phyloP scores from a whole-genome alignment of 2,329 filamentous ascomycete species.

The Colletotrichum shisoi region DNA sequence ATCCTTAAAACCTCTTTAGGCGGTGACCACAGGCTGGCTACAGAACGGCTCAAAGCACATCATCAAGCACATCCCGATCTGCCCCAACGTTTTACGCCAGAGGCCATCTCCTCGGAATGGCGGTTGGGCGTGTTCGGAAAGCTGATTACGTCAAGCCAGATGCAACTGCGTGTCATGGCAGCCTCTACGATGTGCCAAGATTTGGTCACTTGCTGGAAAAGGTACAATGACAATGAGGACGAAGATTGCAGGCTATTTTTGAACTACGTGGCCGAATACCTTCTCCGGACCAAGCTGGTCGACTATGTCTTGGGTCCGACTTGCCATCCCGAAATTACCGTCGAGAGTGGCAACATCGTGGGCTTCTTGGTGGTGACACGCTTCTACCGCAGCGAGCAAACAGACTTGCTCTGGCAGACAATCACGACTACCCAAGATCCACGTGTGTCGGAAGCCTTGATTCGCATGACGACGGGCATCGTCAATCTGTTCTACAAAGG shows the following conservation, averaged over 20 bases:
- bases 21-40: conserved; percentile 50
- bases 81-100: conserved; percentile 51
- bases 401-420: conserved; percentile 84
- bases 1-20: conserved; percentile 55
- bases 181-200: conserved; percentile 76
- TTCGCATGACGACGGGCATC: conserved; percentile 67
- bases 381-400: conserved; percentile 74
- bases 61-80: conserved; percentile 50
- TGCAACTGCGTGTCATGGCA: conserved; percentile 86
- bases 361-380: conserved; percentile 84
- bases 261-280: conserved; percentile 71
- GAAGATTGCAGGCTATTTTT: conserved; percentile 60
- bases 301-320: conserved; percentile 89
- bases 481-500: conserved; percentile 58
- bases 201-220: conserved; percentile 72
- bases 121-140: conserved; percentile 73
- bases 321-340: conserved; percentile 89
- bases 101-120: conserved; percentile 70
- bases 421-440: conserved; percentile 83
- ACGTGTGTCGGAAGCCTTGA: conserved; percentile 80
- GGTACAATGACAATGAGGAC: conserved; percentile 58
- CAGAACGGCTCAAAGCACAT: conserved; percentile 47
- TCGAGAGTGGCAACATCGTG: conserved; percentile 81
- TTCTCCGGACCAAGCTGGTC: conserved; percentile 75
- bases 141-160: conserved; percentile 82